These are phyloP conservation scores for Beta corolliflora DNA, from an alignment of 179 eudicot genomes.

Conservation along the genomic window DNA sequence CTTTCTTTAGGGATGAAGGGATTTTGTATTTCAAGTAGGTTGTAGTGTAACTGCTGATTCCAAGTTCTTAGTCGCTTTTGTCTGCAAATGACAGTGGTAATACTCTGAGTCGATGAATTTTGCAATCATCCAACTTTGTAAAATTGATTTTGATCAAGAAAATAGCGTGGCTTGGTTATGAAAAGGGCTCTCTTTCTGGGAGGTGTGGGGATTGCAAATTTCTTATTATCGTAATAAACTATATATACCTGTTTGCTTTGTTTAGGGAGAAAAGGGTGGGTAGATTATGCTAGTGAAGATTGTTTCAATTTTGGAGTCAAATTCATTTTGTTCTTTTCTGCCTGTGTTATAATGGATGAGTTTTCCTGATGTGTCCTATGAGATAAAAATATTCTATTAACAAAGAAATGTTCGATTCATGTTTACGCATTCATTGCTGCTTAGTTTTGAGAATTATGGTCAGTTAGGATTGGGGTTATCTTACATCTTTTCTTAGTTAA, in stretches of 20 bases:
- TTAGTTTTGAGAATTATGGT: not conserved
- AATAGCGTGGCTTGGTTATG: not conserved
- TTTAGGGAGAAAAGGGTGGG: not conserved
- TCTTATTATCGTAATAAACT: no score
- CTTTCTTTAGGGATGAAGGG: no score
- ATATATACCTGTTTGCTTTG: not conserved
- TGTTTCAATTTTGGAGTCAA: not conserved
- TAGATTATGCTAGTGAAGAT: not conserved
- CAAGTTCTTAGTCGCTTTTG: not conserved
- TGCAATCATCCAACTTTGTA: not conserved
- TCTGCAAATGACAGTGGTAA: not conserved
- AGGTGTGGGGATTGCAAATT: not conserved
- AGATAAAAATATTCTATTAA: not conserved
- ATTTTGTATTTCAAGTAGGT: not conserved
- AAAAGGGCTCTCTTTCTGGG: not conserved
- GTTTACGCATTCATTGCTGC: not conserved
- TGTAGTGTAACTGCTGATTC: not conserved
- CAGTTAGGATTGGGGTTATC: not conserved
- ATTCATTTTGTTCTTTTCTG: not conserved
- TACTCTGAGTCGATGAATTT: no score
- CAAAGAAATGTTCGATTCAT: not conserved
- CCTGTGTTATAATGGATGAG: not conserved
- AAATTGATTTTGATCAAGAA: no score
- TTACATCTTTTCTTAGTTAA: not conserved
- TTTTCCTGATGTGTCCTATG: not conserved